Percentiles rank a stretch among this genome's conserved stretches.
Conservation (phyloP, 2,329 filamentous ascomycete genomes). For the Cephalotrichum gorgonifer region DNA sequence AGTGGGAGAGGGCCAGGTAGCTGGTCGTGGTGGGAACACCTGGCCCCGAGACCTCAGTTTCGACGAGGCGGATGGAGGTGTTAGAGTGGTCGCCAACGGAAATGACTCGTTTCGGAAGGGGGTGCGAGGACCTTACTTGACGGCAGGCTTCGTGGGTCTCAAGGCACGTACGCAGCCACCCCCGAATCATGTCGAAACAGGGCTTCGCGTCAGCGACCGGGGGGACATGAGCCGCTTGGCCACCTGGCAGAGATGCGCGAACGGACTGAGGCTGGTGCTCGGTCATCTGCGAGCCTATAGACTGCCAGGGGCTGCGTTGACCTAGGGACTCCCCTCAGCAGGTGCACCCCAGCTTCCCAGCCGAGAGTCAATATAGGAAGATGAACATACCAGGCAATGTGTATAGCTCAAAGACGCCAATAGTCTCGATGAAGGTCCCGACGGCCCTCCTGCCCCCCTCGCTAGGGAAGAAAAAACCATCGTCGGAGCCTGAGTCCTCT, state of each 20-base stretch:
- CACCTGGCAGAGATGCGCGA: not conserved
- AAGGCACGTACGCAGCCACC: not conserved
- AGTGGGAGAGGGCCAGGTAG: slow-evolving; percentile 8
- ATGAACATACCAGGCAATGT: not conserved
- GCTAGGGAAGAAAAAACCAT: not conserved
- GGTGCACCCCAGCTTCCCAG: not conserved
- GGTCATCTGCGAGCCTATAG: not conserved
- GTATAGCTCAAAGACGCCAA: not conserved
- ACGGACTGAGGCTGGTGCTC: not conserved
- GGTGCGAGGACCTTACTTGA: not conserved
- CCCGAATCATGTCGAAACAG: not conserved
- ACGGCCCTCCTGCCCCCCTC: not conserved
- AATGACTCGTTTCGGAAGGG: not conserved
- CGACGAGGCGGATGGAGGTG: not conserved
- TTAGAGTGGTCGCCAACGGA: not conserved
- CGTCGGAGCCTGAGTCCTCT: not conserved
- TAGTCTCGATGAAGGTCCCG: not conserved
- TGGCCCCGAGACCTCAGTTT: not conserved
- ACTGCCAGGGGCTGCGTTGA: not conserved
- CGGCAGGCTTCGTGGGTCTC: not conserved
- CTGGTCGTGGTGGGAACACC: not conserved
- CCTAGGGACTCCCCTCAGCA: not conserved
- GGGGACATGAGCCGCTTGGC: not conserved
- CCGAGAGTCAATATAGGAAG: not conserved
- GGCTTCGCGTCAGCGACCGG: not conserved